A percentile compares a stretch with the other conserved stretches of the same genome.
Evolutionary conservation across 2,329 filamentous ascomycete species (phyloP).

Genomic region (Setomelanomma holmii): DNA sequence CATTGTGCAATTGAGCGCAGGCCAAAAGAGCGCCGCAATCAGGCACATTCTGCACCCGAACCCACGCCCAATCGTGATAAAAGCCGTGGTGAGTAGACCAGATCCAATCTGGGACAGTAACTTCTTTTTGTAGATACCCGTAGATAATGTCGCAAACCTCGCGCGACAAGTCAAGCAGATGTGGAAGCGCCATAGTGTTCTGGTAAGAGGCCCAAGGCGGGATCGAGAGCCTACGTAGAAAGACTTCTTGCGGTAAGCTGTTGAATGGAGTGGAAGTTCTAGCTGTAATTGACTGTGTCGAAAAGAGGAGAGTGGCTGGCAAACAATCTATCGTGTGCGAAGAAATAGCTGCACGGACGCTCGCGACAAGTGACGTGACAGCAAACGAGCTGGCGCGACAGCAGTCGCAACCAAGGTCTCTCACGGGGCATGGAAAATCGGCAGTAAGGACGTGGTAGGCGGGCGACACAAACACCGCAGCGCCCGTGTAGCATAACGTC

Average conservation of each 20-base stretch:
- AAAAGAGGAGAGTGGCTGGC: background rate
- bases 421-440: too few relatives aligned
- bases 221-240: too few relatives aligned
- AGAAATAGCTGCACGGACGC: background rate
- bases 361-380: background rate
- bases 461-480: too few relatives aligned
- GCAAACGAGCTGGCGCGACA: background rate
- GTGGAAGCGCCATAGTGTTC: background rate
- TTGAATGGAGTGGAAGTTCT: background rate
- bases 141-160: background rate
- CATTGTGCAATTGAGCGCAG: constrained; percentile 1
- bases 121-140: background rate
- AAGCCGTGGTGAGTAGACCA: background rate
- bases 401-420: background rate
- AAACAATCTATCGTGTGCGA: background rate
- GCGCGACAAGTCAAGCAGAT: background rate
- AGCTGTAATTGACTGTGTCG: background rate
- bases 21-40: background rate
- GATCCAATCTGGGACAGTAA: background rate
- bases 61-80: background rate
- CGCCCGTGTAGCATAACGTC: too few relatives aligned
- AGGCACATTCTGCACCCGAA: background rate
- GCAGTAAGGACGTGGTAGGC: too few relatives aligned
- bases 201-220: too few relatives aligned
- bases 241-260: too few relatives aligned